phyloP scores from a whole-genome alignment of 73 alveolate species.

The Paramecium sexaurelia region DNA sequence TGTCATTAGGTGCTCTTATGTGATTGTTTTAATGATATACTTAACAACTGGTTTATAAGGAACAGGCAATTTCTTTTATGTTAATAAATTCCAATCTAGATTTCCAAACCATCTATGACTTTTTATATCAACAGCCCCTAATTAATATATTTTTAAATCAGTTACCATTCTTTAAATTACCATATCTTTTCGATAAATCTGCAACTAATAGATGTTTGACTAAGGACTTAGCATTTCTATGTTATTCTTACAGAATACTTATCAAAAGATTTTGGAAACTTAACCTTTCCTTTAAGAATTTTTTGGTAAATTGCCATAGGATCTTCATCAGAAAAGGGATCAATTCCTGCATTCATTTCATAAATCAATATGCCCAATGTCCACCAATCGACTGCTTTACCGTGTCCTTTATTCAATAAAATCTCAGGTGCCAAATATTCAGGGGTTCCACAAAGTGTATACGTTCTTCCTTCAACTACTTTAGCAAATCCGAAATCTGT shows the following conservation, averaged over 20 bases:
- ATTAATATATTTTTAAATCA: neutral
- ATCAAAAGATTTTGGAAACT: constrained; percentile 84
- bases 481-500: constrained; percentile 97
- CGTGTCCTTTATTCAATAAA: constrained; percentile 95
- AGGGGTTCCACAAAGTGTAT: constrained; percentile 98
- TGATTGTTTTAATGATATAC: constrained; percentile 7
- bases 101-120: constrained; percentile 84
- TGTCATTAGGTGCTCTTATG: constrained; percentile 76
- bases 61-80: constrained; percentile 71
- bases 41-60: constrained; percentile 83
- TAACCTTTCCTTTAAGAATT: constrained; percentile 82
- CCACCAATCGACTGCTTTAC: constrained; percentile 98
- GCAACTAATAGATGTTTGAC: constrained; percentile 88
- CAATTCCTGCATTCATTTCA: constrained; percentile 91
- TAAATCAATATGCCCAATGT: constrained; percentile 84
- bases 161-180: constrained; percentile 86
- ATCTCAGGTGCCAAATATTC: constrained; percentile 99
- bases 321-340: constrained; percentile 88
- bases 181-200: constrained; percentile 86
- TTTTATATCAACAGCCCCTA: constrained; percentile 78
- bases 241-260: constrained; percentile 59
- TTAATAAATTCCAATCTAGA: constrained; percentile 81
- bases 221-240: constrained; percentile 81
- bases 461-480: constrained; percentile 93
- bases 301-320: constrained; percentile 84